Percentiles rank a stretch among this genome's conserved stretches.
These are phyloP conservation scores for Microcyclospora pomicola DNA, from an alignment of 2,329 filamentous ascomycete genomes.

Conservation along the genomic window DNA sequence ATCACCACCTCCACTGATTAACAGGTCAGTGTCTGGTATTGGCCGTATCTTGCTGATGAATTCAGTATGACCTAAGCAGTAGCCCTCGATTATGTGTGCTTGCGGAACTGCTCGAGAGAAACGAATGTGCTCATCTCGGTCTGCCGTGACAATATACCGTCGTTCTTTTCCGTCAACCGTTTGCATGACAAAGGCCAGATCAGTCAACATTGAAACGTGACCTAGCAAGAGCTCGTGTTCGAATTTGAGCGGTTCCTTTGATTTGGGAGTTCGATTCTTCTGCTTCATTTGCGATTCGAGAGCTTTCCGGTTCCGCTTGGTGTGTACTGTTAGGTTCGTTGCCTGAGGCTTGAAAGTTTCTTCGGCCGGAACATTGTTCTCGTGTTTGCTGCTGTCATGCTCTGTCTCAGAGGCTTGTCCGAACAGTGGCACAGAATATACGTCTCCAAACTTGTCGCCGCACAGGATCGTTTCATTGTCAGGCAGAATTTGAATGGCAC, in stretches of 20 bases:
- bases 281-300: slow-evolving; percentile 43
- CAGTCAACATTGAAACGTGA: slow-evolving; percentile 89
- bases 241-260: slow-evolving; percentile 42
- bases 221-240: slow-evolving; percentile 70
- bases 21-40: slow-evolving; percentile 41
- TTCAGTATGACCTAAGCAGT: slow-evolving; percentile 74
- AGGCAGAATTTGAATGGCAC: slow-evolving; percentile 54
- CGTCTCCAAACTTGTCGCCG: slow-evolving; percentile 94
- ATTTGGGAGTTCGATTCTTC: slow-evolving; percentile 28
- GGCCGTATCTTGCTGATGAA: slow-evolving; percentile 70
- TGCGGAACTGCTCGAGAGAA: slow-evolving; percentile 71
- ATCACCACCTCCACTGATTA: slow-evolving; percentile 83
- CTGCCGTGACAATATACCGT: slow-evolving; percentile 51
- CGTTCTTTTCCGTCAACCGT: slow-evolving; percentile 33
- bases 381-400: slow-evolving; percentile 16
- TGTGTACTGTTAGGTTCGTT: slow-evolving; percentile 46
- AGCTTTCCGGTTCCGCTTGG: slow-evolving; percentile 43
- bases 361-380: slow-evolving; percentile 2
- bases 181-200: slow-evolving; percentile 45
- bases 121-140: slow-evolving; percentile 74
- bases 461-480: slow-evolving; percentile 62
- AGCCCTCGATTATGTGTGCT: slow-evolving; percentile 74
- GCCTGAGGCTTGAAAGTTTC: slow-evolving; percentile 38
- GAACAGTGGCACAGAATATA: slow-evolving; percentile 72
- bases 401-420: slow-evolving; percentile 15